Evolutionary conservation across 2,329 filamentous ascomycete genomes (phyloP).

Genomic region (Passalora sequoiae): DNA sequence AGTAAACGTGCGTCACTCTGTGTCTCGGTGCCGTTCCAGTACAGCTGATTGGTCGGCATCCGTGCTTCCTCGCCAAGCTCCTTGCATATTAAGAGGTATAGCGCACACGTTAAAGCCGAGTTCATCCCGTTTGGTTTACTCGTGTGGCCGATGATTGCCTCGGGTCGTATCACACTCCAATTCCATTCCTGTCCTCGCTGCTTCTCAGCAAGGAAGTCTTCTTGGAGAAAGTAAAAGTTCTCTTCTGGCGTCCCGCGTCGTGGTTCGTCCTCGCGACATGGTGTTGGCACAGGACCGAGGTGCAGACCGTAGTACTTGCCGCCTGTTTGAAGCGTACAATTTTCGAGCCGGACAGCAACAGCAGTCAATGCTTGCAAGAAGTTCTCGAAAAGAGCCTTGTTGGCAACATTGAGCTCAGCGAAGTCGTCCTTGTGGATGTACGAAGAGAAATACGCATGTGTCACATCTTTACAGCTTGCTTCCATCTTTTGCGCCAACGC

Average conservation of each 20-base stretch:
- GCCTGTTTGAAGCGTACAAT: slow-evolving; percentile 49
- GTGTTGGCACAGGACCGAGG: slow-evolving; percentile 42
- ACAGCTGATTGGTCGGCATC: slow-evolving; percentile 35
- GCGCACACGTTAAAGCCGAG: slow-evolving; percentile 35
- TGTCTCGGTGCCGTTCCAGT: slow-evolving; percentile 34
- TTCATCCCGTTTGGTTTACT: slow-evolving; percentile 37
- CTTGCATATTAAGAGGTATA: slow-evolving; percentile 39
- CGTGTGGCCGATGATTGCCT: slow-evolving; percentile 31
- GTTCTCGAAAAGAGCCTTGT: slow-evolving; percentile 47
- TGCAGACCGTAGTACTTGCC: slow-evolving; percentile 51
- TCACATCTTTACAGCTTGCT: slow-evolving; percentile 33
- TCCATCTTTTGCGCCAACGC: slow-evolving; percentile 36
- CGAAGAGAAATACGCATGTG: slow-evolving; percentile 52
- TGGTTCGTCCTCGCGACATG: slow-evolving; percentile 46
- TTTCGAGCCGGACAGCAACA: slow-evolving; percentile 41
- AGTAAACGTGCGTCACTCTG: slow-evolving; percentile 34
- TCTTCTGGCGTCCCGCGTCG: slow-evolving; percentile 39
- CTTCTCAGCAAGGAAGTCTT: slow-evolving; percentile 36
- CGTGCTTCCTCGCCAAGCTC: slow-evolving; percentile 33
- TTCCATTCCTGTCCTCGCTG: slow-evolving; percentile 27
- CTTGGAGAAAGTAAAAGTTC: slow-evolving; percentile 55
- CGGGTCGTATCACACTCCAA: slow-evolving; percentile 29
- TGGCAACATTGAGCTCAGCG: slow-evolving; percentile 48
- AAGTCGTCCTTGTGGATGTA: slow-evolving; percentile 42
- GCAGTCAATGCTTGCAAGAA: slow-evolving; percentile 44